Evolutionary conservation across 2,329 filamentous ascomycete species (phyloP).

Genomic region (Dothideomycetidae sp.): DNA sequence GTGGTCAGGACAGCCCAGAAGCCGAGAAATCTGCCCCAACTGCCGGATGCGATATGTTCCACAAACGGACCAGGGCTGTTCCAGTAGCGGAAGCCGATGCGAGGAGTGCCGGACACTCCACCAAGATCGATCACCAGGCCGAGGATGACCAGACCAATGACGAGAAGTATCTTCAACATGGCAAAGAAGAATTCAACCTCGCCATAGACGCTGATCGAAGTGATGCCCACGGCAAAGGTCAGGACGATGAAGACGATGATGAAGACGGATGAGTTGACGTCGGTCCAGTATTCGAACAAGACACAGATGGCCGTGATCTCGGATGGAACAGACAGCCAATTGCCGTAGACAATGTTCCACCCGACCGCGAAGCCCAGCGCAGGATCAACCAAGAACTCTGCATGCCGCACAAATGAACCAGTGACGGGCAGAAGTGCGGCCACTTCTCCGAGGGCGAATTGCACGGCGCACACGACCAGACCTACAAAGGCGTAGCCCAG

Average conservation of each 20-base stretch:
- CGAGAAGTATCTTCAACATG: constrained; percentile 25
- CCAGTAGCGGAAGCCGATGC: constrained; percentile 18
- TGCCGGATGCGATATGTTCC: constrained; percentile 19
- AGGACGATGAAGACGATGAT: constrained; percentile 25
- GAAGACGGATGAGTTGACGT: constrained; percentile 28
- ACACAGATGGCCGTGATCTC: constrained; percentile 25
- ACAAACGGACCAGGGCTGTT: constrained; percentile 18
- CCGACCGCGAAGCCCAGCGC: constrained; percentile 22
- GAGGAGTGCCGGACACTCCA: constrained; percentile 25
- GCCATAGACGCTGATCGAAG: constrained; percentile 16
- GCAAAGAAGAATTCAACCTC: constrained; percentile 14
- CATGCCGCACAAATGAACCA: constrained; percentile 36
- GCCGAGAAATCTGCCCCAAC: constrained; percentile 20
- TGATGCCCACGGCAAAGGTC: constrained; percentile 30
- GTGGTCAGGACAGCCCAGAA: constrained; percentile 20
- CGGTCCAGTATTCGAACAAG: constrained; percentile 24
- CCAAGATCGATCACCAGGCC: constrained; percentile 26
- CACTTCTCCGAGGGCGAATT: constrained; percentile 38
- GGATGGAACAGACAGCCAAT: constrained; percentile 19
- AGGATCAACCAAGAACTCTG: constrained; percentile 38
- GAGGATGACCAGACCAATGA: constrained; percentile 26
- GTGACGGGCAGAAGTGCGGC: constrained; percentile 38
- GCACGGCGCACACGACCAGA: constrained; percentile 35
- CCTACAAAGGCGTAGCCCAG: constrained; percentile 40
- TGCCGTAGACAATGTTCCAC: constrained; percentile 16